Evolutionary conservation across 106 monocot genomes (phyloP).

Genomic region (Platanthera zijinensis): DNA sequence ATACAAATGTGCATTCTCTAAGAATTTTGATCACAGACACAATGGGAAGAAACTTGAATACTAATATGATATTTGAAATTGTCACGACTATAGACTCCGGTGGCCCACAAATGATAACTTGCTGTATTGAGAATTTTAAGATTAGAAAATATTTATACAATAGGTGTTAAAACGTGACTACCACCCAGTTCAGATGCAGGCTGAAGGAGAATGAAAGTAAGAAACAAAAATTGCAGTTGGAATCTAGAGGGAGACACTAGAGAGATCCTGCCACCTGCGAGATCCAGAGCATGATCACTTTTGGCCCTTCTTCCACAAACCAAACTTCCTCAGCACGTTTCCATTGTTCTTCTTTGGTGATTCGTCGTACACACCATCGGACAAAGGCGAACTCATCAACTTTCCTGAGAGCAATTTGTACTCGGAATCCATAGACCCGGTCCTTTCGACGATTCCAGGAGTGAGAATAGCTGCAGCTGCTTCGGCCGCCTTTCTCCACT

Average conservation of each 20-base stretch:
- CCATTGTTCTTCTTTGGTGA: slow-evolving; percentile 61
- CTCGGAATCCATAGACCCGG: slow-evolving; percentile 48
- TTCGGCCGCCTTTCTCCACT: slow-evolving; percentile 99
- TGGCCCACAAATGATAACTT: too few species aligned
- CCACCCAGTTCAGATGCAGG: neutral
- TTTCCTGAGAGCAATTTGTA: slow-evolving; percentile 45
- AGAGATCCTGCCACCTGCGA: neutral
- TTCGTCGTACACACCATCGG: slow-evolving; percentile 49
- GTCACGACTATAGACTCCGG: too few species aligned
- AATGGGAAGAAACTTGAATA: too few species aligned
- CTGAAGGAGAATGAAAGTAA: neutral
- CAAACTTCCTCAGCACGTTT: slow-evolving; percentile 54
- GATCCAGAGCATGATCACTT: slow-evolving; percentile 23
- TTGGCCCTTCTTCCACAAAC: slow-evolving; percentile 75
- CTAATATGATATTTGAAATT: too few species aligned
- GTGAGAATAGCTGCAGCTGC: slow-evolving; percentile 73
- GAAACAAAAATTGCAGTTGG: neutral
- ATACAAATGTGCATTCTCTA: too few species aligned
- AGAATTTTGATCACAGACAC: too few species aligned
- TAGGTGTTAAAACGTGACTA: neutral
- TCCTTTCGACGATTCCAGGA: slow-evolving; percentile 41
- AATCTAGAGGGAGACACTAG: neutral
- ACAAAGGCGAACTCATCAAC: slow-evolving; percentile 69
- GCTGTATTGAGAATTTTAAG: neutral
- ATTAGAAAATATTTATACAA: slow-evolving; percentile 5